phyloP scores from a whole-genome alignment of 2,329 filamentous ascomycete species.

The Penicillium oxalicum region DNA sequence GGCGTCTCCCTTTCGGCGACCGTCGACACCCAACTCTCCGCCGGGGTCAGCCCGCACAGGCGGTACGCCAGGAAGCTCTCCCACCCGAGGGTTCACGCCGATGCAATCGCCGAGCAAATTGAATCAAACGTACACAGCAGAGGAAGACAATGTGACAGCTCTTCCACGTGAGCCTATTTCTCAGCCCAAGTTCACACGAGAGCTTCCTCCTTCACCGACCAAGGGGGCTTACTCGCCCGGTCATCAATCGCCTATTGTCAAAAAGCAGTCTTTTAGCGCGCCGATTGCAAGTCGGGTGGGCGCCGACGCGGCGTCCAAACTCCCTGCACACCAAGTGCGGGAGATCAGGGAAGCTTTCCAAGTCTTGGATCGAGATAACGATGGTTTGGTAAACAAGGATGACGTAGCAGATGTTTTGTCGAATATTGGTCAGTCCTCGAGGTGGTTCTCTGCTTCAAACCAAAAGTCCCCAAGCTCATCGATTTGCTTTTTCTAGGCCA shows the following conservation, averaged over 20 bases:
- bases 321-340: constrained; percentile 76
- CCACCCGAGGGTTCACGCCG: constrained; percentile 38
- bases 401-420: constrained; percentile 83
- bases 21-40: constrained; percentile 57
- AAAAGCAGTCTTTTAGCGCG: constrained; percentile 19
- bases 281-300: constrained; percentile 11
- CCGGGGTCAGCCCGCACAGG: constrained; percentile 45
- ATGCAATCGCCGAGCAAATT: constrained; percentile 44
- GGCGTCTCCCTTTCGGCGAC: constrained; percentile 62
- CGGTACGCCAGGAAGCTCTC: constrained; percentile 43
- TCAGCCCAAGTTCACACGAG: constrained; percentile 32
- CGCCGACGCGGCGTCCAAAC: constrained; percentile 38
- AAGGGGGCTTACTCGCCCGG: constrained; percentile 27
- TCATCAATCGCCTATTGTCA: constrained; percentile 25
- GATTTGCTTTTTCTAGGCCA: constrained; percentile 52
- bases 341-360: constrained; percentile 90
- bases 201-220: constrained; percentile 37
- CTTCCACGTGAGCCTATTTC: constrained; percentile 28
- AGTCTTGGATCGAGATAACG: constrained; percentile 83
- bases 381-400: constrained; percentile 72
- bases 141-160: constrained; percentile 28
- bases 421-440: constrained; percentile 60
- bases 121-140: constrained; percentile 42
- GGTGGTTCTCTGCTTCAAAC: neutral
- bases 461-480: neutral